Conservation (phyloP, 331 rosid species). For the Quercus lobata region DNA sequence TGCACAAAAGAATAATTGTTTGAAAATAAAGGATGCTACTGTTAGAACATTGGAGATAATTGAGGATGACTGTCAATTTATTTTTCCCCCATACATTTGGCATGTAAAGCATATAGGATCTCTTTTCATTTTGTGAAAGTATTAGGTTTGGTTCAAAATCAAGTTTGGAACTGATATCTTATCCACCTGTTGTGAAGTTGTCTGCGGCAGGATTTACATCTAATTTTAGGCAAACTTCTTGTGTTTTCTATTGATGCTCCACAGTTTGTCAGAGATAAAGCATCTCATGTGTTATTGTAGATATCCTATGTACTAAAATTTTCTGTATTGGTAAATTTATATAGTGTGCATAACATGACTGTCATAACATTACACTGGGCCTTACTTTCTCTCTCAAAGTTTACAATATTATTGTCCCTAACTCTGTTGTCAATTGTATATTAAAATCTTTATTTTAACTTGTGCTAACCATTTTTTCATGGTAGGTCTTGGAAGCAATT, state of each 20-base stretch:
- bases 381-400: not conserved
- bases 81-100: not conserved
- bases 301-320: not conserved
- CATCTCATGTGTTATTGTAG: not conserved
- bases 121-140: no score
- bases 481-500: constrained; percentile 85
- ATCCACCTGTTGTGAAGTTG: not conserved
- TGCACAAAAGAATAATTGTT: not conserved
- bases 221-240: not conserved
- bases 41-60: not conserved
- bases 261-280: not conserved
- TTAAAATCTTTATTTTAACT: not conserved
- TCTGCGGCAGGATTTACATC: not conserved
- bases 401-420: no score
- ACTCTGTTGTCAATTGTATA: not conserved
- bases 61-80: not conserved
- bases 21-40: not conserved
- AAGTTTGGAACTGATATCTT: not conserved
- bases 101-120: not conserved
- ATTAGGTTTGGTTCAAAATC: no score
- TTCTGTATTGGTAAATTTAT: not conserved
- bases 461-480: not conserved
- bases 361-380: not conserved
- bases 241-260: not conserved
- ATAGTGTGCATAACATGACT: not conserved